Evolutionary conservation across 257 asterid genomes (phyloP), one percentile per base, ranked within the genome.

Genomic region (Primulina eburnea): DNA sequence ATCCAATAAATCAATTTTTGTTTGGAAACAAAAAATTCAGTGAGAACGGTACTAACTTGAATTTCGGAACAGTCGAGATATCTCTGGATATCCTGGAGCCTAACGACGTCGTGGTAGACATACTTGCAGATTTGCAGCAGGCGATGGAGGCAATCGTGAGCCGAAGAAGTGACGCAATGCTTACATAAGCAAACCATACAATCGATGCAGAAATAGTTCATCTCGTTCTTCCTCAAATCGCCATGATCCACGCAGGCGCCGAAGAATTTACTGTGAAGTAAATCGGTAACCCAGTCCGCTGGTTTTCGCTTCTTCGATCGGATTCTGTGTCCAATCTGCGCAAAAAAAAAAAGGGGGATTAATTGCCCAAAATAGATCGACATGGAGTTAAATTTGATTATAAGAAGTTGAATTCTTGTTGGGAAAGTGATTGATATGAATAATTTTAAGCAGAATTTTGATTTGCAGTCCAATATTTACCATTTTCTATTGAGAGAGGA

Each of bases 91-190:
- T 87, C 92, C 60, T 83, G 89, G 1, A 89, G 84, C 7, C 96
- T 88, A 71, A 89, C 84, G 66, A 89, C 96, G 68, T 89, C 85
- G 72, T 84, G 92, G 62, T 89, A 89, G 3, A 89, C 96, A 62
- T 89, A 87, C 62, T 82, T 89, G 81, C 96, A 85, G 79, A 89
- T 84, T 81, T 89, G 94, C 30, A 89, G 86, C 75, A 84, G 82
- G 17, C 81, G 76, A 75, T 78, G 90, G 74, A 72, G 79, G 65
- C 75, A 74, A 8, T 26, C 70, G 50, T 75, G 84, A 40, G 73
- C 26, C 7, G 86, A 64, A 37, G 86, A 77, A 66, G 50, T 17
- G 50, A 83, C 62, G 73, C 95, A 89, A 62, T 87, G 90, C 66
- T 82, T 87, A 21, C 96, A 89, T 11, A 84, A 77, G 35, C 88